Evolutionary conservation across 2,329 filamentous ascomycete species (phyloP).

Genomic region (Fragosphaeria purpurea): DNA sequence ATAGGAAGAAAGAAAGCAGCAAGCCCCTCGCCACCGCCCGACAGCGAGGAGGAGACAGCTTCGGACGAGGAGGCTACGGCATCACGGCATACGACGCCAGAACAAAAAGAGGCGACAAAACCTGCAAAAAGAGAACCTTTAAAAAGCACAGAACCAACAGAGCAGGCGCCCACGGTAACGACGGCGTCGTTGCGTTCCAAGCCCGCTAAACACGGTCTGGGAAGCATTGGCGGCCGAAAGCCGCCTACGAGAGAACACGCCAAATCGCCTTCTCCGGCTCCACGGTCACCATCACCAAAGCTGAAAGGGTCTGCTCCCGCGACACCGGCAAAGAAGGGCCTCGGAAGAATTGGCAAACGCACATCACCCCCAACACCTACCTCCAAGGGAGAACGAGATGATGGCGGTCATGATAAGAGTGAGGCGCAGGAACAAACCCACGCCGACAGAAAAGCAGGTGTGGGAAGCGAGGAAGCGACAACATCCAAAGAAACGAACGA

Average conservation of each 20-base stretch:
- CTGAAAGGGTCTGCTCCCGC: not conserved
- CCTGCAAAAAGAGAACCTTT: slow-evolving; percentile 4
- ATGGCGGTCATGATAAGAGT: too few species aligned
- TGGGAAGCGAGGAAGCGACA: slow-evolving; percentile 1
- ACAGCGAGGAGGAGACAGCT: slow-evolving; percentile 26
- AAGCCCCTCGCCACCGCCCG: slow-evolving; percentile 33
- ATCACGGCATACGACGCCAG: too few species aligned
- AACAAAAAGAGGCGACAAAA: too few species aligned
- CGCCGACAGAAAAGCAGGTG: too few species aligned
- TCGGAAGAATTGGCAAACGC: slow-evolving; percentile 10
- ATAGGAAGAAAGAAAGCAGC: slow-evolving; percentile 36
- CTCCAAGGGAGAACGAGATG: slow-evolving; percentile 10
- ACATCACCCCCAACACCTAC: too few species aligned
- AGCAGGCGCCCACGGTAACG: slow-evolving; percentile 11
- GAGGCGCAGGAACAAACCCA: too few species aligned
- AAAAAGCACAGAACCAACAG: not conserved
- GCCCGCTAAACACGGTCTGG: slow-evolving; percentile 23
- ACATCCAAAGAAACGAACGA: slow-evolving; percentile 28
- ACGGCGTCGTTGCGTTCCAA: slow-evolving; percentile 4
- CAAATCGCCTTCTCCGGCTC: too few species aligned
- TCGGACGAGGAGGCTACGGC: slow-evolving; percentile 27
- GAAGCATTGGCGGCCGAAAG: slow-evolving; percentile 29
- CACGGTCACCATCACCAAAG: too few species aligned
- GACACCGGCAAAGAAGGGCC: slow-evolving; percentile 12
- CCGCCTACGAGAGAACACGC: too few species aligned